These are phyloP conservation scores for Suzukiozyma palmioleophila DNA, from an alignment of 1,139 yeast species.

Conservation along the genomic window DNA sequence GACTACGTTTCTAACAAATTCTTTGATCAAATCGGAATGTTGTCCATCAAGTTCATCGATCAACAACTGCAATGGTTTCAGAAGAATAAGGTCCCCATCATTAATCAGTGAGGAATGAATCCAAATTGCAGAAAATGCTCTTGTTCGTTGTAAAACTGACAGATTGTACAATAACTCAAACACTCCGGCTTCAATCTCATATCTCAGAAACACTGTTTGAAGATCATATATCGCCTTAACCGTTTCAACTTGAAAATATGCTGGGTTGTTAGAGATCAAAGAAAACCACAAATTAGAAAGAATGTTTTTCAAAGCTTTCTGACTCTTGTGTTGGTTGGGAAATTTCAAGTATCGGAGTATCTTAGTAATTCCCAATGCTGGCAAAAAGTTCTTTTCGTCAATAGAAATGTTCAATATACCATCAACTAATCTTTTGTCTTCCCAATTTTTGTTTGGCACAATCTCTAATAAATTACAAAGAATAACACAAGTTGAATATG, in stretches of 20 bases:
- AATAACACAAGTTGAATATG: conserved; percentile 31
- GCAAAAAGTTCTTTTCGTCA: conserved; percentile 15
- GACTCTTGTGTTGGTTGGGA: conserved; percentile 19
- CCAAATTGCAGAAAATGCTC: conserved; percentile 58
- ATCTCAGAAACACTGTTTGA: conserved; percentile 29
- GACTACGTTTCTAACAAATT: conserved; percentile 53
- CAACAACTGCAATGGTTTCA: conserved; percentile 63
- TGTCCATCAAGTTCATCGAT: conserved; percentile 57
- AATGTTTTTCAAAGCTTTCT: conserved; percentile 30
- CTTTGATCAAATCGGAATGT: conserved; percentile 41
- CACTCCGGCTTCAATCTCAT: conserved; percentile 58
- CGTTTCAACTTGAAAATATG: conserved; percentile 56
- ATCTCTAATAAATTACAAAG: conserved; percentile 41
- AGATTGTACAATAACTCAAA: conserved; percentile 43
- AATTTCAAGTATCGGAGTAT: conserved; percentile 32
- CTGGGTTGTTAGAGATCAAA: conserved; percentile 41
- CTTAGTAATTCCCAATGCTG: conserved; percentile 45
- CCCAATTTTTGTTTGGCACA: conserved; percentile 36
- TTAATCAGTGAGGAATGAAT: conserved; percentile 44
- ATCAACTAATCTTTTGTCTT: conserved; percentile 9
- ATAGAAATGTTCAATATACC: conserved; percentile 7
- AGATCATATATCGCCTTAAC: conserved; percentile 50
- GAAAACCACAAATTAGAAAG: conserved; percentile 45
- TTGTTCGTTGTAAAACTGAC: conserved; percentile 32
- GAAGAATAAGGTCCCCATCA: conserved; percentile 45